Evolutionary conservation across 1,284 basidiomycete genomes (phyloP).

Genomic region (Heterobasidion occidentale): DNA sequence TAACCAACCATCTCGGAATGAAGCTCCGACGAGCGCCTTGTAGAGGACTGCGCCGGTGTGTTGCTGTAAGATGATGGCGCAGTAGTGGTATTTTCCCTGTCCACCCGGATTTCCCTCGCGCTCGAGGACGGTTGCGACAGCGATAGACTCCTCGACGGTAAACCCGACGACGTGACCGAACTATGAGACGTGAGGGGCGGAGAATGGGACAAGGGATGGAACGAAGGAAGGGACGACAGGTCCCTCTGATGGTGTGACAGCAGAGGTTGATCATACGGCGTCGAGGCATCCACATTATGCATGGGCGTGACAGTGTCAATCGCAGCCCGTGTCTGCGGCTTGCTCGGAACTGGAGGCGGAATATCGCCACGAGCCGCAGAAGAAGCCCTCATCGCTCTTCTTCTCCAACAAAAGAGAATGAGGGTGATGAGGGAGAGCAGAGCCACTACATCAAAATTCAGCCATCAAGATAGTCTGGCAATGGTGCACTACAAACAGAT

Average conservation of each 20-base stretch:
- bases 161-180: too few species aligned
- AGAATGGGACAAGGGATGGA: too few species aligned
- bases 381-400: neutral
- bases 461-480: neutral
- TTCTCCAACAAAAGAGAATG: neutral
- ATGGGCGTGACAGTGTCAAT: too few species aligned
- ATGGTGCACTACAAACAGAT: constrained; percentile 11
- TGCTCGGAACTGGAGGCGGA: neutral
- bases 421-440: neutral
- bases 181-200: too few species aligned
- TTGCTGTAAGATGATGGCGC: constrained; percentile 7
- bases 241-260: neutral
- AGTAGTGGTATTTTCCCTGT: neutral
- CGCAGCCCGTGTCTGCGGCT: too few species aligned
- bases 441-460: neutral
- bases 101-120: too few species aligned
- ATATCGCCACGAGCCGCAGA: neutral
- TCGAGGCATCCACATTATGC: neutral
- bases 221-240: too few species aligned
- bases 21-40: constrained; percentile 6
- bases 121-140: neutral
- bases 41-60: constrained; percentile 8
- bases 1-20: constrained; percentile 18
- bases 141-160: neutral
- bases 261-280: neutral